These are phyloP conservation scores for Cercospora nicotianae DNA, from an alignment of 2,329 filamentous ascomycete species.

Conservation along the genomic window DNA sequence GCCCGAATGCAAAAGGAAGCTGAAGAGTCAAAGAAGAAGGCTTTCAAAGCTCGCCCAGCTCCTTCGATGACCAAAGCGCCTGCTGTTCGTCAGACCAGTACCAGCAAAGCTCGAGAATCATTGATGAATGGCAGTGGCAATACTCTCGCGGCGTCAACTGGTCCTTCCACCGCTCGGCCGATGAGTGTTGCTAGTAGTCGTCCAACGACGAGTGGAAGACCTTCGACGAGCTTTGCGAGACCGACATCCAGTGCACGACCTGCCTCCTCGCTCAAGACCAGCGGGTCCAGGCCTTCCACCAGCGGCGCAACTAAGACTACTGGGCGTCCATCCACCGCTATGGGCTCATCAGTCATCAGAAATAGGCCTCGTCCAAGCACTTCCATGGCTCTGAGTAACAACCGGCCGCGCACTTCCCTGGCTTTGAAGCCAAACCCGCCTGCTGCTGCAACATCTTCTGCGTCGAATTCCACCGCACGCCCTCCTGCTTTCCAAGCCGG, in stretches of 20 bases:
- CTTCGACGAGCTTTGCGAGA: conserved; percentile 2
- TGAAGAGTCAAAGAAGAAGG: conserved; percentile 39
- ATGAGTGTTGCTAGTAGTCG: conserved; percentile 28
- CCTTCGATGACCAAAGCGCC: conserved; percentile 36
- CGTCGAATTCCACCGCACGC: not conserved
- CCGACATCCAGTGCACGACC: conserved; percentile 13
- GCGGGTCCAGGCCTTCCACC: not conserved
- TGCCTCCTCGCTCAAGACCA: conserved; percentile 6
- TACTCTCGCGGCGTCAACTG: not conserved
- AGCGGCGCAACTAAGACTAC: not conserved
- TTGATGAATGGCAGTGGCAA: conserved; percentile 33
- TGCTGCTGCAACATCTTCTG: not conserved
- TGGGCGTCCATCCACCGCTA: not conserved
- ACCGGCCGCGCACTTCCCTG: conserved; percentile 12
- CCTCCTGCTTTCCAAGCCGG: conserved; percentile 21
- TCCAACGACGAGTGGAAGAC: conserved; percentile 13
- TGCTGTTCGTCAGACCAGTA: conserved; percentile 48
- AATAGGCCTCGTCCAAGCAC: conserved; percentile 1
- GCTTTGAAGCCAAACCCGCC: conserved; percentile 18
- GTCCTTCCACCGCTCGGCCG: conserved; percentile 24
- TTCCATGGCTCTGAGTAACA: conserved; percentile 10
- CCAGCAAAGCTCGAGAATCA: conserved; percentile 48
- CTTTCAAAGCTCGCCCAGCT: conserved; percentile 51
- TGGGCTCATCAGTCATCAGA: not conserved
- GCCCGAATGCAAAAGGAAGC: conserved; percentile 49